phyloP scores from a whole-genome alignment of 495 filamentous ascomycete genomes.

The Aspergillus campestris region DNA sequence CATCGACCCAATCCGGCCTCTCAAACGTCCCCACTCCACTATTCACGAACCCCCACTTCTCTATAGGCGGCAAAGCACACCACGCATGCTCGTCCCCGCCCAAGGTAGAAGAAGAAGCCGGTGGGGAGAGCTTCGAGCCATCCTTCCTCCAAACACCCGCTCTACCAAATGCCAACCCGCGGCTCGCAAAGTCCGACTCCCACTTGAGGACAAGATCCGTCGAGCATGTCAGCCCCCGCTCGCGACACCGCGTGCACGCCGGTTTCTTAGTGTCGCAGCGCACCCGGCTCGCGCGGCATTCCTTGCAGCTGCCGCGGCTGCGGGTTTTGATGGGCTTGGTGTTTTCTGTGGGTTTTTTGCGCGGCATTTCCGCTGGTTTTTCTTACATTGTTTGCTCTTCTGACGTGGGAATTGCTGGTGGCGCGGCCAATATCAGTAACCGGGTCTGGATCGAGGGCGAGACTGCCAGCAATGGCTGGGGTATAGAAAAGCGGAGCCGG shows the following conservation, averaged over 20 bases:
- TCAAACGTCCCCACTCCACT: conserved; percentile 27
- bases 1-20: conserved; percentile 18
- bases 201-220: conserved; percentile 37
- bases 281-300: conserved; percentile 37
- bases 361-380: conserved; percentile 27
- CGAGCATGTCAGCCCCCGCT: conserved; percentile 30
- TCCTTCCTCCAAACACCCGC: conserved; percentile 37
- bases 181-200: conserved; percentile 38
- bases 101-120: conserved; percentile 7
- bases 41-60: conserved; percentile 33
- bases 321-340: conserved; percentile 37
- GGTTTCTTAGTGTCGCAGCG: conserved; percentile 38
- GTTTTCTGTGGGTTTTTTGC: conserved; percentile 37
- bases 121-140: conserved; percentile 6
- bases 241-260: conserved; percentile 29
- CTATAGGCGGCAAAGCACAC: conserved; percentile 20
- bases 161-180: conserved; percentile 36
- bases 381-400: conserved; percentile 19
- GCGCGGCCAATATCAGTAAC: too few relatives aligned
- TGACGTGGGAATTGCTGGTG: neutral
- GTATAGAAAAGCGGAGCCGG: too few relatives aligned
- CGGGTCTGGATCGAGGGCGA: too few relatives aligned
- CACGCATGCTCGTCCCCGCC: conserved; percentile 20
- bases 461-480: too few relatives aligned
- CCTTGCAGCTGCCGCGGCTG: conserved; percentile 35